These are phyloP conservation scores for Yarrowia divulgata DNA, from an alignment of 805 yeast genomes.

Conservation along the genomic window DNA sequence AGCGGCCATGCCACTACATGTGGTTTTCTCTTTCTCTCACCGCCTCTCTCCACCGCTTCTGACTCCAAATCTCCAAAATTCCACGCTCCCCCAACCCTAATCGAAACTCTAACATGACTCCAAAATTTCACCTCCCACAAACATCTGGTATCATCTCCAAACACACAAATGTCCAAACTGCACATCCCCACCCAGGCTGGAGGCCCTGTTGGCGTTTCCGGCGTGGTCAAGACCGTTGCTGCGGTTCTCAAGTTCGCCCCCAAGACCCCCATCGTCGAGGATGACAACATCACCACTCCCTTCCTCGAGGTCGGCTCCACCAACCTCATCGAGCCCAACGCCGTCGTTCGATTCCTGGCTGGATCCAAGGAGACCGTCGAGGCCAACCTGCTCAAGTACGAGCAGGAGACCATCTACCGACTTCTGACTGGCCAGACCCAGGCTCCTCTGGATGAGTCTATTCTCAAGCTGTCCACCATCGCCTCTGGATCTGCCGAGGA, in stretches of 20 bases:
- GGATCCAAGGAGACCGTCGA: conserved; percentile 39
- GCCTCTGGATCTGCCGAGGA: conserved; percentile 51
- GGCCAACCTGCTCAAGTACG: conserved; percentile 47
- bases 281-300: conserved; percentile 16
- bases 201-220: conserved; percentile 32
- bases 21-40: not conserved
- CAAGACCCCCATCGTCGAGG: conserved; percentile 28
- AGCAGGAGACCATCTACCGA: conserved; percentile 52
- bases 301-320: conserved; percentile 32
- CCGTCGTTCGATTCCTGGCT: conserved; percentile 58
- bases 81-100: conserved; percentile 18
- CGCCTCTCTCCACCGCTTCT: too few relatives aligned
- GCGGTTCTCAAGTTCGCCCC: conserved; percentile 32
- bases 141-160: conserved; percentile 5
- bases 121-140: conserved; percentile 34
- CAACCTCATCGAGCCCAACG: conserved; percentile 55
- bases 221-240: conserved; percentile 39
- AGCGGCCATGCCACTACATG: not conserved
- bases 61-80: too few relatives aligned
- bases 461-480: conserved; percentile 45
- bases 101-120: conserved; percentile 33
- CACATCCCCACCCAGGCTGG: conserved; percentile 34
- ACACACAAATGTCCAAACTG: conserved; percentile 31
- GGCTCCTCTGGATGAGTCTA: conserved; percentile 43
- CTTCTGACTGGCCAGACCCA: conserved; percentile 49